phyloP scores from a whole-genome alignment of 164 flowering plant genomes.

The Vitis rotundifolia region DNA sequence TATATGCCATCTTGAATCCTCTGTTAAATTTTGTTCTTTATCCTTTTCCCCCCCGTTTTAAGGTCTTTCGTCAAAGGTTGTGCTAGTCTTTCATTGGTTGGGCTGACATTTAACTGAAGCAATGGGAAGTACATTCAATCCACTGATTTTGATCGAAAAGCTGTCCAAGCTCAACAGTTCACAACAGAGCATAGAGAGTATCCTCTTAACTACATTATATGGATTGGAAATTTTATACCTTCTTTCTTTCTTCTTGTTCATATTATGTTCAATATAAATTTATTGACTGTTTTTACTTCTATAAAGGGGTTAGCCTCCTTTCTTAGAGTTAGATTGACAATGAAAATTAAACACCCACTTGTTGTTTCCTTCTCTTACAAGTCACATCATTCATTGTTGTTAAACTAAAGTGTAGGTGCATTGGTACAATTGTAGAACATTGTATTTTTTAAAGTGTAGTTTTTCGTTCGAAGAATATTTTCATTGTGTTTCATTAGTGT shows the following conservation, averaged over 20 bases:
- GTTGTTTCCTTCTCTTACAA: background rate
- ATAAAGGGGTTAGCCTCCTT: background rate
- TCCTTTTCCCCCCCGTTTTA: background rate
- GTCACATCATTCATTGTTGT: background rate
- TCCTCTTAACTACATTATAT: conserved; percentile 39
- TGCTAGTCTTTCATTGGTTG: conserved; percentile 3
- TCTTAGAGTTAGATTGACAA: background rate
- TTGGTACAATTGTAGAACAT: too few relatives aligned
- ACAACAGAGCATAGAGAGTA: conserved; percentile 94
- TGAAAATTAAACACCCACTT: too few relatives aligned
- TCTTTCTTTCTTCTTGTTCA: background rate
- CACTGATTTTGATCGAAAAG: conserved; percentile 86
- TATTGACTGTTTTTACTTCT: background rate
- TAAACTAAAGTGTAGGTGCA: background rate
- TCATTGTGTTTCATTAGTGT: too few relatives aligned
- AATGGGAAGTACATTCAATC: conserved; percentile 86
- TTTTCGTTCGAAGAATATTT: too few relatives aligned
- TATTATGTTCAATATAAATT: background rate
- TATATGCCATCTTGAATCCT: too few relatives aligned
- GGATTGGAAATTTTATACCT: background rate
- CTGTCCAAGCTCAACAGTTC: conserved; percentile 80
- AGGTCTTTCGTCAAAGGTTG: conserved; percentile 15
- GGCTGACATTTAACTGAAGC: conserved; percentile 13
- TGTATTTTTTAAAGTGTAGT: too few relatives aligned
- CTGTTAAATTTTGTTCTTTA: background rate